Base-by-base conservation (phyloP, 768 basidiomycete species). In the Boletus patriciae region DNA sequence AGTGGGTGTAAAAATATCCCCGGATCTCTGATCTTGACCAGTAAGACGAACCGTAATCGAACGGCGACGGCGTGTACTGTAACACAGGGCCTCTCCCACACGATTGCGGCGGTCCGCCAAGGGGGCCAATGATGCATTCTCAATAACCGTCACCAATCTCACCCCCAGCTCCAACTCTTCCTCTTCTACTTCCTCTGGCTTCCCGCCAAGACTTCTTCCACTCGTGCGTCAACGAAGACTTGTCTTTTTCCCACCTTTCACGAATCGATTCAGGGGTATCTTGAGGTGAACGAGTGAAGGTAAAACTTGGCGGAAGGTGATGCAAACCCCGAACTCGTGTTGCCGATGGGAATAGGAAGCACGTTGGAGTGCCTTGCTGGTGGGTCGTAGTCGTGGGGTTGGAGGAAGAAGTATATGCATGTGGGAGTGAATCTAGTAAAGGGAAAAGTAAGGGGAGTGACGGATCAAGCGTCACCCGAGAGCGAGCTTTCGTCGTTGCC, bases 201-300 rank as follows among this genome's bases (percentile, higher is more conserved):
- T 92, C 91, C 55, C 85, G 81, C 72, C 83, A 85, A 46, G 88
- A 72, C 65, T 83, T 82, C 74, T 90, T 91, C 90, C 91, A 92
- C 47, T 83, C 87, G 58, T 72, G 76, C 51, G 91, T 92, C 69
- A 92, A 70, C 51, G 84, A 82, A 0, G 76, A 78, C 64, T 85
- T 87, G 45, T 76, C 73, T n/a, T 75, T 80, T 64, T 92, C 90
- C 90, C 92, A 92, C 50, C 77, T 72, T 59, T 78, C 77, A 47
- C 80, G 77, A 36, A 90, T 87, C 19, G 49, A 60, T 63, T 85
- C 83, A 12, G 67, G n/a, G 11, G 69, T 71, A n/a, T 69, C 62
- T 46, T 62, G 46, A 13, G 59, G 46, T 18, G 62, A 60, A 25
- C 68, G 65, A 16, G 59, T 38, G 27, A 70, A 70, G 6, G 54